Conservation (phyloP, 345 rosid genomes). For the Citropsis articulata region DNA sequence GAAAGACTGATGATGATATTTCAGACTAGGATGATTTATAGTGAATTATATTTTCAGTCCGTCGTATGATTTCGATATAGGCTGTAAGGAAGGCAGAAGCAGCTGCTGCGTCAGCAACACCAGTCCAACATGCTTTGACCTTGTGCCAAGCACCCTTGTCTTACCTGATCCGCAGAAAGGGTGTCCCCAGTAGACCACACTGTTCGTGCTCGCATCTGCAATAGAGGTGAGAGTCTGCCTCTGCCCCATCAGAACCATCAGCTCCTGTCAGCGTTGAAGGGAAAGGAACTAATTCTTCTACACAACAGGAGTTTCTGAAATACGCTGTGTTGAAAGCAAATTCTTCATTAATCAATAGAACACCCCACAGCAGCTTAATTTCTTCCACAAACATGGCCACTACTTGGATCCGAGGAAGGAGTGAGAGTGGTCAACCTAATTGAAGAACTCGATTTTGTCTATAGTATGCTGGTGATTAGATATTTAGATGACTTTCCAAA, state of each 20-base stretch:
- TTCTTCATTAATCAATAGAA: neutral
- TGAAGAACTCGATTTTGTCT: neutral
- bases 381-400: neutral
- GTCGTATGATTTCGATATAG: neutral
- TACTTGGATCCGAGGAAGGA: neutral
- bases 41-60: neutral
- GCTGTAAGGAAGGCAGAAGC: slow-evolving; percentile 4
- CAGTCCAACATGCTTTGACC: neutral
- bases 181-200: neutral
- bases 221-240: slow-evolving; percentile 3
- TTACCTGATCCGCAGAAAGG: neutral
- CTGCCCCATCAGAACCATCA: neutral
- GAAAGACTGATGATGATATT: neutral
- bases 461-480: neutral
- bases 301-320: neutral
- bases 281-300: neutral
- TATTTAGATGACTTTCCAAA: neutral
- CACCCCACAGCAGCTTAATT: neutral
- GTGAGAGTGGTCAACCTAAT: neutral
- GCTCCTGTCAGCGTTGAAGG: neutral
- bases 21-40: neutral
- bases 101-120: neutral
- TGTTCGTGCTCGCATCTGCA: slow-evolving; percentile 1
- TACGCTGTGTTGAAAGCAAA: neutral
- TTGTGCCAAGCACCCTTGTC: neutral